Percentiles rank a stretch among this genome's conserved stretches.
These are phyloP conservation scores for Hypoxylon rickii DNA, from an alignment of 495 filamentous ascomycete genomes.

Conservation along the genomic window DNA sequence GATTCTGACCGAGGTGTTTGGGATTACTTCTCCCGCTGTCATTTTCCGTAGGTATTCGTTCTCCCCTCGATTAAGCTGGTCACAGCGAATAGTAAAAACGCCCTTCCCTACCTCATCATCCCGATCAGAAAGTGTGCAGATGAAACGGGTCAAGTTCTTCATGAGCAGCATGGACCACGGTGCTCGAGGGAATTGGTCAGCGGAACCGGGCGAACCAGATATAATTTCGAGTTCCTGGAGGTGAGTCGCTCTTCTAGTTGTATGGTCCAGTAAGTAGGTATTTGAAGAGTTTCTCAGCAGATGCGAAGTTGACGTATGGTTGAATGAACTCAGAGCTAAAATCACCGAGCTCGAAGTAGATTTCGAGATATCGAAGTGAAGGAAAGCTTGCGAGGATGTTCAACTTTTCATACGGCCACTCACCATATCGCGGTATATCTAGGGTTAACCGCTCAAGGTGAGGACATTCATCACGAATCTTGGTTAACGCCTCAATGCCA, in stretches of 20 bases:
- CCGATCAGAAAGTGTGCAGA: slow-evolving; percentile 3
- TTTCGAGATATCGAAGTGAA: neutral
- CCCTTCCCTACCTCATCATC: neutral
- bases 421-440: neutral
- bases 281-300: neutral
- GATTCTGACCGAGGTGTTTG: neutral
- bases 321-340: neutral
- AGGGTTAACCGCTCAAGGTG: slow-evolving; percentile 1
- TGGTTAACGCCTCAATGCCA: neutral
- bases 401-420: slow-evolving; percentile 2
- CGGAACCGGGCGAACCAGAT: neutral
- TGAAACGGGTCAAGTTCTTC: neutral
- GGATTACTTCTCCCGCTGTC: neutral
- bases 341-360: slow-evolving; percentile 7
- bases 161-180: neutral
- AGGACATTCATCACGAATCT: slow-evolving; percentile 7
- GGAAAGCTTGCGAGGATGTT: neutral
- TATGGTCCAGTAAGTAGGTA: neutral
- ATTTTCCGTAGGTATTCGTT: neutral
- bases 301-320: slow-evolving; percentile 4
- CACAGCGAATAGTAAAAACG: neutral
- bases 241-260: neutral
- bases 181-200: neutral
- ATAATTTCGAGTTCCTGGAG: neutral
- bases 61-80: neutral